Conservation (phyloP, 257 asterid species). For the Nicotiana knightiana region DNA sequence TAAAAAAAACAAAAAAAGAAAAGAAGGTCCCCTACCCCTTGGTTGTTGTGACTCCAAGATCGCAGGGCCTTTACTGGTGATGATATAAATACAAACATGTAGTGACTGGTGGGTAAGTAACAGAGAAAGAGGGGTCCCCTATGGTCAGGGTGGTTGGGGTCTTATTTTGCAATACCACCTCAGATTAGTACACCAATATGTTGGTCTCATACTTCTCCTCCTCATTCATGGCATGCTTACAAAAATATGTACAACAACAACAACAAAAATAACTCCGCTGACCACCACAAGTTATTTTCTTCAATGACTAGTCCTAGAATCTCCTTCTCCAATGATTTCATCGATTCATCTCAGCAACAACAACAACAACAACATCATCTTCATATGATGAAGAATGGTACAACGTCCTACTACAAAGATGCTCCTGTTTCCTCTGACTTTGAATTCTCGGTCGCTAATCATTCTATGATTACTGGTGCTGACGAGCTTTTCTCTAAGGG, state of each 20-base stretch:
- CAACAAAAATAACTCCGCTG: slow-evolving; percentile 26
- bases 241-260: slow-evolving; percentile 56
- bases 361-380: slow-evolving; percentile 6
- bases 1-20: no score
- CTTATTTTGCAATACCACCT: slow-evolving; percentile 15
- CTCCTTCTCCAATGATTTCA: slow-evolving; percentile 87
- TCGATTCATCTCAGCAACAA: slow-evolving; percentile 23
- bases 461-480: slow-evolving; percentile 68
- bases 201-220: neutral
- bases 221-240: slow-evolving; percentile 53
- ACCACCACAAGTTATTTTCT: slow-evolving; percentile 21
- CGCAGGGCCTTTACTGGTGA: neutral
- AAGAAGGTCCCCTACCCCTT: slow-evolving; percentile 10
- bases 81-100: slow-evolving; percentile 54
- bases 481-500: slow-evolving; percentile 84
- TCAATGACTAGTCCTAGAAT: slow-evolving; percentile 71
- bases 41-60: slow-evolving; percentile 6
- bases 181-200: neutral
- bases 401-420: slow-evolving; percentile 35
- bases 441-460: slow-evolving; percentile 64
- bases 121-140: slow-evolving; percentile 19
- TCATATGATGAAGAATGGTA: slow-evolving; percentile 13
- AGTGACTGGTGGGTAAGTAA: slow-evolving; percentile 33
- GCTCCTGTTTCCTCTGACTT: slow-evolving; percentile 88
- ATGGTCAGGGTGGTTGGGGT: neutral